Base-by-base conservation (phyloP, 805 yeast species). In the Priceomyces haplophilus region DNA sequence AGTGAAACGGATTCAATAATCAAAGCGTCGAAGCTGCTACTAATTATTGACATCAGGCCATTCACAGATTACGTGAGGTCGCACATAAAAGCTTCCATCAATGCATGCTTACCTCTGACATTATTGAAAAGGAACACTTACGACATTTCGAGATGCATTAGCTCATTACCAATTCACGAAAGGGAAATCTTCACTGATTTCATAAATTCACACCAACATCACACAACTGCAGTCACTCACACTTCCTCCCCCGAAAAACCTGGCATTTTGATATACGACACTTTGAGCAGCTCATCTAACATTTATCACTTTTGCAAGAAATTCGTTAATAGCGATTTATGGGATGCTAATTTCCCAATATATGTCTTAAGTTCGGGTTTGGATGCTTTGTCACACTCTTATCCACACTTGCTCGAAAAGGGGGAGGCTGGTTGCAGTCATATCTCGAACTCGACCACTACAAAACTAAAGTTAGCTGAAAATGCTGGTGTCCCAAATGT, bases 21-120 rank as follows among this genome's bases (percentile, higher is more conserved):
- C 10, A 31, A 37, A 7, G 39, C 30, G 12, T 21, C 33, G 19
- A 23, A 27, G 6, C 46, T 53, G 23, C 45, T 57, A 10, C 36
- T 87, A n/a, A 54, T 85, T 2, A 66, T 88, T 12, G 98, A 90
- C 58, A 82, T 85, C 8, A 69, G 98, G 42, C 87, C 97, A 0
- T 88, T 82, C 56, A 81, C 85, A 18, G 91, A 86, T 44, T 88
- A 69, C 57, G 73, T 82, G 34, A 75, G 71, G 45, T 56, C 72
- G 2, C 88, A 83, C 47, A 61, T 91, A 10, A 54, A 52, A 3
- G 69, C 75, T 33, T 77, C 97, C 0, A 68, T 87, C 35, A 88
- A 88, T 58, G 75, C 91, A 29, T 87, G 95, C 60, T 65, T 90
- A 11, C 97, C 98, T 1, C 84, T 96, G n/a, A 90, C 97, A 0